Evolutionary conservation across 371 early-diverging fungal species (phyloP), one percentile per base, ranked within the genome.

Genomic region (Rhizopus delemar): DNA sequence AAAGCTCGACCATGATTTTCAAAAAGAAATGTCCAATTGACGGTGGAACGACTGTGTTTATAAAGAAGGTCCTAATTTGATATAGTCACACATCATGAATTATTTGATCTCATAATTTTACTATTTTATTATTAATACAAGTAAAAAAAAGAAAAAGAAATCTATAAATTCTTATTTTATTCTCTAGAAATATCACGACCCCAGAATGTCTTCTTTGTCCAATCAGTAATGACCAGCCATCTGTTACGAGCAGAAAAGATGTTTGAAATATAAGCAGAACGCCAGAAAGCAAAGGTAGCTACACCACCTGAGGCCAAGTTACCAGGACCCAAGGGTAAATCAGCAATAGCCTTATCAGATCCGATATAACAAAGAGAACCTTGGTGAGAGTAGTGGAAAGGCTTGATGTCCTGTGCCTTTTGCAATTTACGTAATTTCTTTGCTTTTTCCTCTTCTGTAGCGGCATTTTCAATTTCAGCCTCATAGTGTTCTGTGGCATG

Each of bases 291-390:
- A 74, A 82, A 90, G 9, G 89, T 90, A 33, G 90, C 88, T 53
- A 85, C 81, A 60, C 91, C 91, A 58, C 89, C 88, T 2, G 86
- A 78, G 1, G 89, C 82, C 41, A 89, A 66, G 58, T 89, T 90
- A 67, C 85, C 82, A 68, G 84, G 81, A 62, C 89, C 80, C 65
- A 89, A 78, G 15, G 94, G 93, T 35, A 96, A 68, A 65, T 94
- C 95, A 34, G 95, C 94, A 73, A 94, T 92, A 48, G 95, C 95
- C 74, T 88, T 87, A 63, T 94, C 95, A 45, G 87, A 83, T 22
- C 94, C 94, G 77, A 96, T 89, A 68, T 94, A 93, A 46, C 94
- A 95, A 54, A 95, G 75, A 12, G 93, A 90, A 45, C 95, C 97
- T 58, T 90, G 83, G 63, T 92, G 86, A 53, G 87, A 80, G 78